Evolutionary conservation across 306 rosid genomes (phyloP).

Genomic region (Dalbergia cultrata): DNA sequence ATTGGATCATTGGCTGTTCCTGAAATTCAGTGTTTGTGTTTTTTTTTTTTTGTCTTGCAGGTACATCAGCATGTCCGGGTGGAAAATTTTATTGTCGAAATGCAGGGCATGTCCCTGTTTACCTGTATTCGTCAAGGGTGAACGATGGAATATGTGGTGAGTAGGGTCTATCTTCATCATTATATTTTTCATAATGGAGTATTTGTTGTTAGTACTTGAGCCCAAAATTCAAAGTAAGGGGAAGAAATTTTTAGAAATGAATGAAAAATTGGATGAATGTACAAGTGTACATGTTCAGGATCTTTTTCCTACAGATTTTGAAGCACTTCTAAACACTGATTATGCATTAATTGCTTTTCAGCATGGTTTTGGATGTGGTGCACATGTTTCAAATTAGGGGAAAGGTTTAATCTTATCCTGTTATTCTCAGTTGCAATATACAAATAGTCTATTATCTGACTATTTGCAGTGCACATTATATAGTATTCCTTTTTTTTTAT

Average conservation of each 20-base stretch:
- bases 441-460: not conserved
- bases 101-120: slow-evolving; percentile 71
- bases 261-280: not conserved
- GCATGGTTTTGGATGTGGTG: slow-evolving; percentile 30
- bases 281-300: not conserved
- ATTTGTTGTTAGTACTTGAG: slow-evolving; percentile 9
- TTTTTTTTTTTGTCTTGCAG: slow-evolving; percentile 44
- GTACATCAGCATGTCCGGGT: slow-evolving; percentile 93
- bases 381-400: not conserved
- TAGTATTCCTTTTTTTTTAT: not conserved
- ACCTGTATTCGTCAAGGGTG: slow-evolving; percentile 85
- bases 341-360: slow-evolving; percentile 15
- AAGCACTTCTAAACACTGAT: slow-evolving; percentile 26
- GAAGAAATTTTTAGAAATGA: not conserved
- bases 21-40: not conserved
- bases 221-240: not conserved
- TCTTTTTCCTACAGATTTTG: slow-evolving; percentile 23
- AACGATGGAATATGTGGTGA: slow-evolving; percentile 96
- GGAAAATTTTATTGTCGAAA: slow-evolving; percentile 83
- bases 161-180: slow-evolving; percentile 28
- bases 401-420: not conserved
- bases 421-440: slow-evolving; percentile 12
- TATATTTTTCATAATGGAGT: not conserved
- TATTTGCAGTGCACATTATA: not conserved
- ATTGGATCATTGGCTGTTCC: slow-evolving; percentile 28